These are phyloP conservation scores for Poa annua DNA, from an alignment of 176 grass and related monocot species.

Conservation along the genomic window DNA sequence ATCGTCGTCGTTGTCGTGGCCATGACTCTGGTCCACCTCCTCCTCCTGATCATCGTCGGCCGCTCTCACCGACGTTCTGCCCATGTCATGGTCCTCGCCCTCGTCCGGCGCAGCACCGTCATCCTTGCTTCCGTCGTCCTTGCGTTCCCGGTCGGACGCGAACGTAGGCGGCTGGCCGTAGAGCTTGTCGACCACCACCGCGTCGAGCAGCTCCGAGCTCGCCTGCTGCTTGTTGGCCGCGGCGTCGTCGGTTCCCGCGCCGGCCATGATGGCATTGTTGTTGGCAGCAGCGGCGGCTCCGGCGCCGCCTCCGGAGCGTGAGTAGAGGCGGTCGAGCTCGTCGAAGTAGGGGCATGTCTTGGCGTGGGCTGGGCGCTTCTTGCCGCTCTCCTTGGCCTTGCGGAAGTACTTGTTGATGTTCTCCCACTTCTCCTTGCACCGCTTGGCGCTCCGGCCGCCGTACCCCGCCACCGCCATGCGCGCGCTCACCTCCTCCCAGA, in stretches of 20 bases:
- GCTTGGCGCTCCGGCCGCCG: slow-evolving; percentile 65
- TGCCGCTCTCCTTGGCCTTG: slow-evolving; percentile 86
- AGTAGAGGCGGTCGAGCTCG: slow-evolving; percentile 83
- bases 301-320: slow-evolving; percentile 31
- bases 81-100: slow-evolving; percentile 16
- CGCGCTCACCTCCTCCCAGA: slow-evolving; percentile 94
- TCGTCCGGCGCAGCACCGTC: background rate
- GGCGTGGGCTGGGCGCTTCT: slow-evolving; percentile 69
- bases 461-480: slow-evolving; percentile 78
- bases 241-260: background rate
- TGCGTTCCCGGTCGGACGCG: slow-evolving; percentile 12
- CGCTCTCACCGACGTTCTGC: slow-evolving; percentile 1
- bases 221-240: slow-evolving; percentile 30
- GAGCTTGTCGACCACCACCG: slow-evolving; percentile 66
- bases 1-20: slow-evolving; percentile 23
- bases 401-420: slow-evolving; percentile 99
- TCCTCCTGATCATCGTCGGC: slow-evolving; percentile 40
- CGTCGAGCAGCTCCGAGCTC: slow-evolving; percentile 79
- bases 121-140: background rate
- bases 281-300: background rate
- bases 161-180: slow-evolving; percentile 41
- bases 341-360: slow-evolving; percentile 96
- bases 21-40: slow-evolving; percentile 55
- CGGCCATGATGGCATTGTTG: background rate
- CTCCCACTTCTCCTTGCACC: slow-evolving; percentile 99